Percentiles rank a stretch among this genome's conserved stretches.
Conservation (phyloP, 78 protist genomes). For the slime mould (Dictyostelium discoideum) region DNA sequence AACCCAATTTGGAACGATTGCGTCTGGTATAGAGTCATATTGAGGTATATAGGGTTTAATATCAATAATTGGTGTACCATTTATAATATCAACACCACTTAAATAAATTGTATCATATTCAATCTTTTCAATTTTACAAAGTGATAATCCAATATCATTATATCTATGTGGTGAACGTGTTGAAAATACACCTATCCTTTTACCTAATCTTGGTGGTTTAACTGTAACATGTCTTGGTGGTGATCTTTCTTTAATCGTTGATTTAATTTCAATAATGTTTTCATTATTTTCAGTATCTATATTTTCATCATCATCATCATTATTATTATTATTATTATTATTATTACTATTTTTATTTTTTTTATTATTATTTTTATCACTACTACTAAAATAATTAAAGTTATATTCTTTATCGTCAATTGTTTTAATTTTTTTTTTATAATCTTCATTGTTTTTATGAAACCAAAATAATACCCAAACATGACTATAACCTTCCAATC, state of each 20-base stretch:
- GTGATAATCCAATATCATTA: slow-evolving; percentile 65
- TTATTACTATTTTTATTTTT: too few species aligned
- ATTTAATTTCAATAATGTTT: neutral
- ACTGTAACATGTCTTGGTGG: slow-evolving; percentile 35
- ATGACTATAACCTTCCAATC: slow-evolving; percentile 75
- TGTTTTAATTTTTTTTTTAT: neutral
- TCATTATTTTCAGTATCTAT: neutral
- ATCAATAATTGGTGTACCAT: slow-evolving; percentile 91
- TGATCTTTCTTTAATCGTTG: neutral
- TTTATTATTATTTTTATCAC: neutral
- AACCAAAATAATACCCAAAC: slow-evolving; percentile 89
- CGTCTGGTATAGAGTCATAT: slow-evolving; percentile 65
- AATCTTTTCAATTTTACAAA: slow-evolving; percentile 59
- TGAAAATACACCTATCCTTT: slow-evolving; percentile 46
- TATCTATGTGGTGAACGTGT: slow-evolving; percentile 72
- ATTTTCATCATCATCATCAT: neutral
- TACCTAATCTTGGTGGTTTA: slow-evolving; percentile 71
- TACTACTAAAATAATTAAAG: neutral
- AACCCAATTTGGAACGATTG: slow-evolving; percentile 63
- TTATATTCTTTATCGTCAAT: neutral
- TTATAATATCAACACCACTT: slow-evolving; percentile 89
- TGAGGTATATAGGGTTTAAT: slow-evolving; percentile 86
- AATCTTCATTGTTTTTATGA: slow-evolving; percentile 25
- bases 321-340: neutral
- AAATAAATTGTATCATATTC: slow-evolving; percentile 58